Evolutionary conservation across 1,139 yeast species (phyloP).

Genomic region (Blastobotrys persicus): DNA sequence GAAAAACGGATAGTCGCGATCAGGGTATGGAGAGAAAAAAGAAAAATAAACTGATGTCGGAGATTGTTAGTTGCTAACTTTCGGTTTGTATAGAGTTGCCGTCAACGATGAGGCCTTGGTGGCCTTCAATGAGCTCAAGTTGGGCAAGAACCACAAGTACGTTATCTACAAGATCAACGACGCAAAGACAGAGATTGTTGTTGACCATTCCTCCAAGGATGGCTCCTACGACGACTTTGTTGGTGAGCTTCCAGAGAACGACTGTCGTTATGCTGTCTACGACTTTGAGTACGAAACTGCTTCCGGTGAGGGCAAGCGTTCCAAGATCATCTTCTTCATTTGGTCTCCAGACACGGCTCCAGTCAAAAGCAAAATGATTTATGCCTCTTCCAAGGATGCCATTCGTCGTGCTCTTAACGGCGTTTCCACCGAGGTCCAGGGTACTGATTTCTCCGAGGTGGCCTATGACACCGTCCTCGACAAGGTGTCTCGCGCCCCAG

Average conservation of each 20-base stretch:
- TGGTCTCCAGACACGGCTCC: constrained; percentile 99
- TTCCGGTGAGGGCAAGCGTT: constrained; percentile 89
- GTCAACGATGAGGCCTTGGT: constrained; percentile 92
- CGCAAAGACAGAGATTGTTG: constrained; percentile 84
- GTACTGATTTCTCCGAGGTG: constrained; percentile 96
- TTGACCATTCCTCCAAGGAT: constrained; percentile 76
- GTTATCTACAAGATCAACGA: constrained; percentile 79
- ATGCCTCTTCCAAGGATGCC: constrained; percentile 96
- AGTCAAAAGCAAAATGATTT: constrained; percentile 89
- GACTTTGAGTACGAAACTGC: constrained; percentile 93
- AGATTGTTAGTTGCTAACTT: neutral
- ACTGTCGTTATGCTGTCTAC: constrained; percentile 94
- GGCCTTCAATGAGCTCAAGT: constrained; percentile 93
- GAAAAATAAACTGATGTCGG: neutral
- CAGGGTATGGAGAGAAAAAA: constrained; percentile 6
- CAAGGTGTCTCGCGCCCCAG: constrained; percentile 81
- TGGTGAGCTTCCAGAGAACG: constrained; percentile 88
- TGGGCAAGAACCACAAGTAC: constrained; percentile 87
- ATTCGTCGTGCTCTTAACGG: constrained; percentile 97
- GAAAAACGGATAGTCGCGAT: constrained; percentile 1
- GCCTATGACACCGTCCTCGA: constrained; percentile 90
- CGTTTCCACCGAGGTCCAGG: constrained; percentile 90
- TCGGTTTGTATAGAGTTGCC: constrained; percentile 50
- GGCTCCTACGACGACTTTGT: constrained; percentile 78
- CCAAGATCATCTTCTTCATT: constrained; percentile 87